These are phyloP conservation scores for Mallotus repandus DNA, from an alignment of 441 rosid species.

Conservation along the genomic window DNA sequence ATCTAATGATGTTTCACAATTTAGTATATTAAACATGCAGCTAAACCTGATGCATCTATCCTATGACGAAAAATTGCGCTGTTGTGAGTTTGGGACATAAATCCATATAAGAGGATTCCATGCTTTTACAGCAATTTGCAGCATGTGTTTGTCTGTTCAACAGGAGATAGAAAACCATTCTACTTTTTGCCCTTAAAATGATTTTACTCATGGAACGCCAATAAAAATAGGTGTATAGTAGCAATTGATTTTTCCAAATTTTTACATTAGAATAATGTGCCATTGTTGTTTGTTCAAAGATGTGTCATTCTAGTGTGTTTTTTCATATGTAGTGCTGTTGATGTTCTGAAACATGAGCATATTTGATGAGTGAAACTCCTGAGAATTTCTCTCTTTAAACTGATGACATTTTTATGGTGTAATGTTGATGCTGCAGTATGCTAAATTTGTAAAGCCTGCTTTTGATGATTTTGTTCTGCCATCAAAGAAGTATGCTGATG, in stretches of 20 bases:
- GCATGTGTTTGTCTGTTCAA: not conserved
- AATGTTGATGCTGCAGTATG: conserved; percentile 61
- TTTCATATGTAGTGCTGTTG: conserved; percentile 3
- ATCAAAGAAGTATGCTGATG: conserved; percentile 95
- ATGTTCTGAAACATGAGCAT: conserved; percentile 8
- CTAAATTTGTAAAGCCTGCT: conserved; percentile 98
- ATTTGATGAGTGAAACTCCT: not conserved
- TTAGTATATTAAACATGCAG: not conserved
- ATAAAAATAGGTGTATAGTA: not conserved
- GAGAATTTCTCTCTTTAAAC: not conserved
- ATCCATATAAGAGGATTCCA: not conserved
- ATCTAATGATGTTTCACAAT: not conserved
- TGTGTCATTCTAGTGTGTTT: not conserved
- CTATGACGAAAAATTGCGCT: not conserved
- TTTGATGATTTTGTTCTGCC: conserved; percentile 97
- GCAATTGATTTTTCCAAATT: not conserved
- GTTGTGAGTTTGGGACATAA: not conserved
- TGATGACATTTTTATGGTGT: conserved; percentile 8
- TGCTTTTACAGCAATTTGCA: not conserved
- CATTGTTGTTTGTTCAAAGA: not conserved
- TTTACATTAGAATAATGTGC: not conserved
- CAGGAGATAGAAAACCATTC: not conserved
- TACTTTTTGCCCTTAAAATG: not conserved
- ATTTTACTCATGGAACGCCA: not conserved
- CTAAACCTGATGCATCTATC: not conserved